Conservation (phyloP, 1,139 yeast species). For the Candida neerlandica region DNA sequence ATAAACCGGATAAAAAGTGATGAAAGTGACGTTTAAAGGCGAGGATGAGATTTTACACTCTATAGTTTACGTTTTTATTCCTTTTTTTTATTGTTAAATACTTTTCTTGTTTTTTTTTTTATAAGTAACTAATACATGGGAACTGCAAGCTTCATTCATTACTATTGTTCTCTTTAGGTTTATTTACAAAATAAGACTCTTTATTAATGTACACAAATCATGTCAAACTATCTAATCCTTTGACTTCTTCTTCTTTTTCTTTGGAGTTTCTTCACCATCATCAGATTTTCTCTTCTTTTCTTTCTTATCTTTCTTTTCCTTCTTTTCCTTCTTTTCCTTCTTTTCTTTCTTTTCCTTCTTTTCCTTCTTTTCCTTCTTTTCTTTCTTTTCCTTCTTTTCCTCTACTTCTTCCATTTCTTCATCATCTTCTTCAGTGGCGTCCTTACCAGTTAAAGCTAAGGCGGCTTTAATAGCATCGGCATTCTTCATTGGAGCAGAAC, state of each 20-base stretch:
- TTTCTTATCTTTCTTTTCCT: conserved; percentile 52
- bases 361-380: conserved; percentile 57
- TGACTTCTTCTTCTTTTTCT: conserved; percentile 50
- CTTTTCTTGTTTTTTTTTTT: not conserved
- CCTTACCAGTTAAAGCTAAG: conserved; percentile 62
- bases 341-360: conserved; percentile 58
- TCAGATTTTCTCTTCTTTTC: conserved; percentile 49
- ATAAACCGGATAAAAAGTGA: conserved; percentile 5
- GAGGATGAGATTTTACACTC: not conserved
- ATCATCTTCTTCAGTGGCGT: conserved; percentile 29
- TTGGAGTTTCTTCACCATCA: conserved; percentile 20
- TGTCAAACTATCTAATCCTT: conserved; percentile 26
- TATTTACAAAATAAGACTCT: not conserved
- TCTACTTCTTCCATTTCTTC: conserved; percentile 49
- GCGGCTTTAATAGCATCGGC: conserved; percentile 93
- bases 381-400: conserved; percentile 59
- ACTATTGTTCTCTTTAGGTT: not conserved
- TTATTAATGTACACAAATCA: not conserved
- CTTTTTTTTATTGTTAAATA: too few relatives aligned
- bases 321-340: conserved; percentile 49
- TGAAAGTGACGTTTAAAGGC: not conserved
- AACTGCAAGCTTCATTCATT: not conserved
- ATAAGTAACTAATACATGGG: not conserved
- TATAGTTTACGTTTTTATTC: not conserved
- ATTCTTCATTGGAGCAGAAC: conserved; percentile 95